Evolutionary conservation across 2,329 filamentous ascomycete genomes (phyloP).

Genomic region (Colletotrichum sp.): DNA sequence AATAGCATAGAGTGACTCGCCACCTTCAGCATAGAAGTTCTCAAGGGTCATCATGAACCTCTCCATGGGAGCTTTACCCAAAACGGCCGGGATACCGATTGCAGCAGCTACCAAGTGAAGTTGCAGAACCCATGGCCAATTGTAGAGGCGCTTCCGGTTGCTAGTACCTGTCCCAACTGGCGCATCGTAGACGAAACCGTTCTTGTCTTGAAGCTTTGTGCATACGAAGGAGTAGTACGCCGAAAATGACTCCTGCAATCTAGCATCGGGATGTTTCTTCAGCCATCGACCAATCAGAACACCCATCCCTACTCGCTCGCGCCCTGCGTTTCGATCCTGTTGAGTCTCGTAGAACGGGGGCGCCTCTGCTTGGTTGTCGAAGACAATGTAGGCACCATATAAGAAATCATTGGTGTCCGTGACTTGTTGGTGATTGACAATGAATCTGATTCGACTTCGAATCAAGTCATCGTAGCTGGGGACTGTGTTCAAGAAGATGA

Average conservation of each 20-base stretch:
- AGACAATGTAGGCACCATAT: constrained; percentile 6
- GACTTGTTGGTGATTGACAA: constrained; percentile 13
- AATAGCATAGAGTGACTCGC: constrained; percentile 12
- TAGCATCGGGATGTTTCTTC: not conserved
- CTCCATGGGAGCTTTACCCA: not conserved
- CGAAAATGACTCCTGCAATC: not conserved
- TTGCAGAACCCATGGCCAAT: constrained; percentile 17
- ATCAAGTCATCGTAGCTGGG: constrained; percentile 5
- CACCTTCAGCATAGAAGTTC: constrained; percentile 12
- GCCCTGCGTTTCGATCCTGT: constrained; percentile 12
- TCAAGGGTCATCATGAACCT: constrained; percentile 12
- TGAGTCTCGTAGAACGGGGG: constrained; percentile 7
- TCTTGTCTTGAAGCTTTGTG: constrained; percentile 8
- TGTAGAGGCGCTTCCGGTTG: constrained; percentile 8
- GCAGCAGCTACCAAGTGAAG: constrained; percentile 10
- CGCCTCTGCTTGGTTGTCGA: constrained; percentile 17
- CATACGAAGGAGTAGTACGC: constrained; percentile 14
- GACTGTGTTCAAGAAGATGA: constrained; percentile 15
- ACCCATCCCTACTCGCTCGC: constrained; percentile 17
- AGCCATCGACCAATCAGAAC: constrained; percentile 16
- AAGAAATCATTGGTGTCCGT: not conserved
- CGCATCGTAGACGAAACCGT: constrained; percentile 7
- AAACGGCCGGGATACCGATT: not conserved
- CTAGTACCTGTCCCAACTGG: not conserved
- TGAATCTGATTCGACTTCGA: constrained; percentile 6